Evolutionary conservation across 2,329 filamentous ascomycete species (phyloP), one percentile per base, ranked within the genome.

Genomic region (Didymella exigua): DNA sequence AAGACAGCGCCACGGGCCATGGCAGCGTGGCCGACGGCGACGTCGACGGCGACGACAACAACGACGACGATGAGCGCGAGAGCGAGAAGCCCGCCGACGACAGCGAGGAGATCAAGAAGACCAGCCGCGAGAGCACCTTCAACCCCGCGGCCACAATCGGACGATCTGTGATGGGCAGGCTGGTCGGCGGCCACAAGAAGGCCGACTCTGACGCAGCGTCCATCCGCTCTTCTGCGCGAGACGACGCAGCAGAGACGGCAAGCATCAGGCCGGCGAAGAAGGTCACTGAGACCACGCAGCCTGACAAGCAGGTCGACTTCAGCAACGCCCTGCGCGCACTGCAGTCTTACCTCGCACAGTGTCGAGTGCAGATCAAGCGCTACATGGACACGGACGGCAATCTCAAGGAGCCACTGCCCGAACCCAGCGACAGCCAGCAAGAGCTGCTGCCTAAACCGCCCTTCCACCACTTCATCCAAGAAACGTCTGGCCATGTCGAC

Each of bases 261-360:
- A 86, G 81, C 54, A 75, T 83, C 54, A 82, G 78, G 54, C 49
- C 49, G 14, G 21, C 44, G 9, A 76, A 72, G 8, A 80, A 77
- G 51, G 64, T 72, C 2, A 75, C 78, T 51, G 82, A 82, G 51
- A 76, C 78, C 2, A 56, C 61, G 9, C 61, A 65, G 2, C 78
- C 82, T 2, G 83, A 88, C 27, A 81, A 78, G 27, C 78, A 79
- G 18, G 48, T 74, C 1, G 92, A 91, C 13, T 82, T 99, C 30
- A 89, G 86, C 63, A 83, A 86, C 43, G 92, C 95, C 0, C 90
- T 95, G 14, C 84, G 89, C 37, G 92, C 93, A 59, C 81, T 99
- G 2, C 91, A 90, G 66, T 89, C 88, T 21, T 99, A 96, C 70
- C 83, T 99, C 7, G 93, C 92, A 0, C 91, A 96, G 60, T 91